Base-by-base conservation (phyloP, 2,329 filamentous ascomycete species). In the Dactylella cylindrospora region DNA sequence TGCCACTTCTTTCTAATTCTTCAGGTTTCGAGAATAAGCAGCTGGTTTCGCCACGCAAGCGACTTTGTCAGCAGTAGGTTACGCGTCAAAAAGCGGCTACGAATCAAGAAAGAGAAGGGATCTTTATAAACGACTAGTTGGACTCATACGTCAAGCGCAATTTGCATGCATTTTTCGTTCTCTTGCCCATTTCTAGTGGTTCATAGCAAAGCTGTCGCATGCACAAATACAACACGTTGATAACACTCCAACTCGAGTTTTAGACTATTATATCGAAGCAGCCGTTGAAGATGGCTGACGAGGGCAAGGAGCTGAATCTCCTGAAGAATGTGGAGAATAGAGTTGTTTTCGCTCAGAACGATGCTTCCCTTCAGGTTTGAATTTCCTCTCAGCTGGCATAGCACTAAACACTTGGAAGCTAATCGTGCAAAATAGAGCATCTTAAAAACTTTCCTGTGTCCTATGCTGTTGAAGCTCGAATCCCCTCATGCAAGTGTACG, bases 311-410 rank as follows among this genome's bases (percentile, higher is more conserved):
- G 79, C 78, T 95, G 67, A 81, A 83, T 66, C 81, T 96, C 64
- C 81, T 95, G 46, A 86, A 87, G 69, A 91, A 88, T 71, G 85
- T 95, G 38, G 90, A 94, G 72, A 82, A 93, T 70, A 82, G 84
- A 66, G 93, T 96, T 69, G 85, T 82, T 22, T 81, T 91, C 46
- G 86, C 90, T 22, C 86, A 89, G 68, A 84, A 89, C 45, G 91
- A 96, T 71, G 78, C 82, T 65, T 94, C 91, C 74, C 80, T 98
- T 1, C 83, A 62, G 32, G 57, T 62, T 25, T 12, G 19, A 17
- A 15, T 36, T 19, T 12, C 17, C 20, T 32, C 25, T 13, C 10
- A 26, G 20, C 6, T 26, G 12, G 5, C n/a, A 23, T 15, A 26
- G 6, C 13, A 33, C 28, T 33, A 32, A 5, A 8, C 17, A 9